These are phyloP conservation scores for Fusarium sp. DNA, from an alignment of 2,329 filamentous ascomycete species.

Conservation along the genomic window DNA sequence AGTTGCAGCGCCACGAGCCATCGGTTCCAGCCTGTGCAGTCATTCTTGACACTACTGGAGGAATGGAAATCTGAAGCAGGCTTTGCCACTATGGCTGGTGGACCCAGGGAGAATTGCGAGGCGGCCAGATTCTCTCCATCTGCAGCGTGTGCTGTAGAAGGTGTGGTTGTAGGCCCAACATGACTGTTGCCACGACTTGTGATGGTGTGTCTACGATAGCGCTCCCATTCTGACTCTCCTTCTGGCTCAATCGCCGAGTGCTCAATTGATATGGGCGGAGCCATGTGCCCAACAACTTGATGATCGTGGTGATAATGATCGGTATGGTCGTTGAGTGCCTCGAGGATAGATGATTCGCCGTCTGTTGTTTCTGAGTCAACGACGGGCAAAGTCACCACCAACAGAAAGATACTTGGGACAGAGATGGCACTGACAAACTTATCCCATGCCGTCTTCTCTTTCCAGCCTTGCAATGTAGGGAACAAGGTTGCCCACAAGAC, in stretches of 20 bases:
- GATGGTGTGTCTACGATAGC: slow-evolving; percentile 63
- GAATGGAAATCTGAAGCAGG: slow-evolving; percentile 51
- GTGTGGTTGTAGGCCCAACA: slow-evolving; percentile 24
- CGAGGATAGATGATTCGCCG: slow-evolving; percentile 43
- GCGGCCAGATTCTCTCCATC: slow-evolving; percentile 40
- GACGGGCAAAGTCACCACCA: slow-evolving; percentile 91
- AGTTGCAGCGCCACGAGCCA: slow-evolving; percentile 90
- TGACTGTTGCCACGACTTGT: slow-evolving; percentile 43
- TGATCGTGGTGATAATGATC: slow-evolving; percentile 33
- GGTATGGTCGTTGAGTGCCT: slow-evolving; percentile 47
- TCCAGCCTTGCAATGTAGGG: slow-evolving; percentile 87
- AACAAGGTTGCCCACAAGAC: slow-evolving; percentile 81
- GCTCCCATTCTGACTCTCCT: slow-evolving; percentile 69
- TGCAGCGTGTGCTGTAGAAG: slow-evolving; percentile 33
- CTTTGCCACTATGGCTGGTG: slow-evolving; percentile 45
- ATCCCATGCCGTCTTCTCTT: slow-evolving; percentile 84
- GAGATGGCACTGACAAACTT: slow-evolving; percentile 84
- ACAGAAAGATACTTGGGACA: slow-evolving; percentile 88
- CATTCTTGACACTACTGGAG: slow-evolving; percentile 50
- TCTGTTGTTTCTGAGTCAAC: slow-evolving; percentile 78
- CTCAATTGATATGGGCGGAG: slow-evolving; percentile 53
- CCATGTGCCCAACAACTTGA: slow-evolving; percentile 49
- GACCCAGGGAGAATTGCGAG: slow-evolving; percentile 35
- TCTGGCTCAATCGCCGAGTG: slow-evolving; percentile 55
- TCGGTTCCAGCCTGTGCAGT: slow-evolving; percentile 79